Base-by-base conservation (phyloP, 768 basidiomycete genomes). In the Hericium coralloides region DNA sequence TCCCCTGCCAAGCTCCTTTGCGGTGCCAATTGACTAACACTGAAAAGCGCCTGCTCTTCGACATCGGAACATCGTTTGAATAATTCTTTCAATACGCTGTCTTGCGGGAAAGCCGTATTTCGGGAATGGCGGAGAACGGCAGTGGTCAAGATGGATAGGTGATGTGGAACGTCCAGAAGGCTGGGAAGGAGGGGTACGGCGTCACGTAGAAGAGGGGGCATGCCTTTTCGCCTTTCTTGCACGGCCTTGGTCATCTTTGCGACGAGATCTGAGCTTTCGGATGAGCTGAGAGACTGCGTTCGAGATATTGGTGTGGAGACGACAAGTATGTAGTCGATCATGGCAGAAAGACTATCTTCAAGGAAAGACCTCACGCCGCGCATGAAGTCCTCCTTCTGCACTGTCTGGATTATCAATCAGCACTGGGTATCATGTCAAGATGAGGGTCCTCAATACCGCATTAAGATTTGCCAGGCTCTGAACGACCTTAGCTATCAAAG, bases 391-490 rank as follows among this genome's bases (percentile, higher is more conserved):
- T 93, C 90, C 69, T 86, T 90, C 64, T 86, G 83, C 12, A 79
- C 74, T 45, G 68, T 77, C 86, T 88, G 55, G 10, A 58, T 26
- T 47, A 50, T 7, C n/a, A 5, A 20, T 59, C 26, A 59, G 39
- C 14, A 9, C 37, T 5, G 4, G 26, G 22, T 22, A 14, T 37
- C n/a, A 31, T n/a, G 0, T 25, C 26, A 12, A 14, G 22, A 20
- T 31, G 26, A 38, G 22, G 22, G 15, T 5, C 17, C 72, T 31
- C 31, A 84, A 63, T 67, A 87, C 89, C 8, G 79, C 69, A 61
- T 89, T 92, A 55, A 94, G 73, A 68, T 95, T 95, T 5, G 92
- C 92, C 41, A 94, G 73, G 62, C 87, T 93, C 69, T 92, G 90
- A 18, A 95, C 79, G n/a, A 87, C 88, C 69, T 92, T 93, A 7